Percentiles rank a stretch among this genome's conserved stretches.
Conservation (phyloP, 257 asterid genomes). For the Gentiana macrophylla region DNA sequence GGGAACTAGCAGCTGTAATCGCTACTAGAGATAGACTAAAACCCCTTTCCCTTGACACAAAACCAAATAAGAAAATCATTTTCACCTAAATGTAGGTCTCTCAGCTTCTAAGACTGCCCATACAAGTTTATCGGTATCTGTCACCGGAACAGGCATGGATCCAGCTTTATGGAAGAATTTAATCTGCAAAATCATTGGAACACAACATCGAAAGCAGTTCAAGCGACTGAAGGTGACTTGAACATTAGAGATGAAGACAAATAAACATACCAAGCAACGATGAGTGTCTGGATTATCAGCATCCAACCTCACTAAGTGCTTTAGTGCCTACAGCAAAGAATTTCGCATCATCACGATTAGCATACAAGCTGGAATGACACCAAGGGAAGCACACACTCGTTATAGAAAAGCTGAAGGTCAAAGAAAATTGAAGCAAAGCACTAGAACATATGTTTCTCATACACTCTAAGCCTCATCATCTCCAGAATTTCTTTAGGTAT, state of each 20-base stretch:
- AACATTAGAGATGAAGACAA: not conserved
- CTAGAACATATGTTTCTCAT: too few species aligned
- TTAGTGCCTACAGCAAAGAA: slow-evolving; percentile 58
- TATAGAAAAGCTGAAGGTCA: not conserved
- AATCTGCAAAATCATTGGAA: slow-evolving; percentile 35
- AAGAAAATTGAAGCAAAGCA: not conserved
- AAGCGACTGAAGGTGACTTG: not conserved
- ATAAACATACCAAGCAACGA: slow-evolving; percentile 68
- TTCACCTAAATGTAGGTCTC: slow-evolving; percentile 60
- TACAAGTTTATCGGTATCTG: slow-evolving; percentile 63
- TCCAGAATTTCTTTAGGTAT: too few species aligned
- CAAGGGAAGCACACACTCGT: too few species aligned
- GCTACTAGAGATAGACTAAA: not conserved
- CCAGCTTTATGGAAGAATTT: slow-evolving; percentile 73
- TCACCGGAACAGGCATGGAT: slow-evolving; percentile 58
- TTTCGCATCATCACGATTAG: not conserved
- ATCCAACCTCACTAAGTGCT: slow-evolving; percentile 71
- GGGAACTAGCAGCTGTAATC: not conserved
- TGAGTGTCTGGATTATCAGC: slow-evolving; percentile 70
- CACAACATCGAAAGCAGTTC: slow-evolving; percentile 2
- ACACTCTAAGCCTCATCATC: too few species aligned
- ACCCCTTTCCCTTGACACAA: not conserved
- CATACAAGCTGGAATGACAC: not conserved
- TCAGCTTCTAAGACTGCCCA: slow-evolving; percentile 83
- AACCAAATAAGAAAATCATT: not conserved